These are phyloP conservation scores for Sugiyamaella smithiae DNA, from an alignment of 805 yeast genomes.

Conservation along the genomic window DNA sequence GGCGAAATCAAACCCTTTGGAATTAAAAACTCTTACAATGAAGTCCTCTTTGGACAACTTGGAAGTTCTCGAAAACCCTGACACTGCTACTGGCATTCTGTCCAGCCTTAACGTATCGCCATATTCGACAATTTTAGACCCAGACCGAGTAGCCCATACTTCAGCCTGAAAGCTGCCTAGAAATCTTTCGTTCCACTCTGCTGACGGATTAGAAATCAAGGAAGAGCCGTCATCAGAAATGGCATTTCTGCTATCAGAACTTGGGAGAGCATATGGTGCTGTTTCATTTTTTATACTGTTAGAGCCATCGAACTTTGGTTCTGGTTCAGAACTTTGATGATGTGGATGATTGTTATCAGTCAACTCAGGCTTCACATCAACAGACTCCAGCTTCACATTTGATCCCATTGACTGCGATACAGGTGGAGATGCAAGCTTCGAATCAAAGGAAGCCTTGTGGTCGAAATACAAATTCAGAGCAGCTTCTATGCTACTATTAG, in stretches of 20 bases:
- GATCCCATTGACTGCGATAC: background rate
- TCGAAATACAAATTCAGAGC: slow-evolving; percentile 33
- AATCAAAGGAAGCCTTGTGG: background rate
- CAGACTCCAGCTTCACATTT: background rate
- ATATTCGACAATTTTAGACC: slow-evolving; percentile 29
- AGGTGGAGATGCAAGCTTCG: background rate
- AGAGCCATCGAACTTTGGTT: background rate
- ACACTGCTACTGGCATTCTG: slow-evolving; percentile 21
- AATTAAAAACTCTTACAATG: slow-evolving; percentile 34
- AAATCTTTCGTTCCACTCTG: slow-evolving; percentile 24
- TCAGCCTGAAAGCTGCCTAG: slow-evolving; percentile 39
- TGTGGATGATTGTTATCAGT: background rate
- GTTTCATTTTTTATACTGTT: background rate
- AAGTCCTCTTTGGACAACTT: slow-evolving; percentile 22
- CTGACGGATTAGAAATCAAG: slow-evolving; percentile 4
- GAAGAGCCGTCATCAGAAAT: too few relatives aligned
- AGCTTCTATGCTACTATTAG: slow-evolving; percentile 26
- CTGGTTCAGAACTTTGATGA: background rate
- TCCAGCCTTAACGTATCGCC: slow-evolving; percentile 32
- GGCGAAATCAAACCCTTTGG: slow-evolving; percentile 59
- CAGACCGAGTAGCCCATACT: slow-evolving; percentile 38
- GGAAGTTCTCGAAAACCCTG: slow-evolving; percentile 3
- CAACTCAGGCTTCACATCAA: background rate
- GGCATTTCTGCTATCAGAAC: too few relatives aligned
- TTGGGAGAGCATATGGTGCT: too few relatives aligned